Evolutionary conservation across 345 rosid genomes (phyloP).

Genomic region (Ailanthus altissimus): DNA sequence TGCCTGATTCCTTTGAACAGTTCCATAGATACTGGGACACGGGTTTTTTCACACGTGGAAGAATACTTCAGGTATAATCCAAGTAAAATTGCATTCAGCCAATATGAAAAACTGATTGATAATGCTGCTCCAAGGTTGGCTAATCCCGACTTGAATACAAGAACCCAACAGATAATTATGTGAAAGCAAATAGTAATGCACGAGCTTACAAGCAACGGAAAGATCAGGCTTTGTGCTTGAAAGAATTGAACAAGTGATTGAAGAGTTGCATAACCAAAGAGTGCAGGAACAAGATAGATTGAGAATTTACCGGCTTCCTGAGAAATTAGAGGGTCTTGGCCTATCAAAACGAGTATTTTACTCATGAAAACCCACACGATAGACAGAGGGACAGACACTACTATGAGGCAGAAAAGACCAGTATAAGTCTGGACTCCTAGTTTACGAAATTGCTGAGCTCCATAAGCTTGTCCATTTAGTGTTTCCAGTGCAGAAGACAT

Average conservation of each 20-base stretch:
- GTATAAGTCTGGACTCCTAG: slow-evolving; percentile 58
- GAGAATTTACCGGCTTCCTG: slow-evolving; percentile 40
- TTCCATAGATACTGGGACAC: slow-evolving; percentile 32
- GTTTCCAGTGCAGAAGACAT: slow-evolving; percentile 78
- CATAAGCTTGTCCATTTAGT: slow-evolving; percentile 68
- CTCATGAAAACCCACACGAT: slow-evolving; percentile 55
- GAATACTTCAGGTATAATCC: slow-evolving; percentile 38
- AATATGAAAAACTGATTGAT: slow-evolving; percentile 34
- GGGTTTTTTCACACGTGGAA: slow-evolving; percentile 37
- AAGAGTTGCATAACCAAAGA: slow-evolving; percentile 49
- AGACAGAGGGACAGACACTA: slow-evolving; percentile 53
- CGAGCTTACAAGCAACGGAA: slow-evolving; percentile 43
- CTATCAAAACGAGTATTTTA: slow-evolving; percentile 38
- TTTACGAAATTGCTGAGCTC: slow-evolving; percentile 58
- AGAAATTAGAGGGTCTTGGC: slow-evolving; percentile 51
- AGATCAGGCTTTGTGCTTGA: slow-evolving; percentile 44
- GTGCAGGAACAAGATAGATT: slow-evolving; percentile 43
- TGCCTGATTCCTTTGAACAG: slow-evolving; percentile 32
- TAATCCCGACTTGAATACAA: slow-evolving; percentile 39
- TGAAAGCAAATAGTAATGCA: slow-evolving; percentile 35
- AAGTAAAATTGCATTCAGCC: slow-evolving; percentile 45
- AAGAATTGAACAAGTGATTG: slow-evolving; percentile 45
- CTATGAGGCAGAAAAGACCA: slow-evolving; percentile 43
- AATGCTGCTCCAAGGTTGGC: slow-evolving; percentile 43
- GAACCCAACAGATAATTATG: slow-evolving; percentile 42